phyloP scores from a whole-genome alignment of 768 basidiomycete genomes.

The Strobilomyces confusus region DNA sequence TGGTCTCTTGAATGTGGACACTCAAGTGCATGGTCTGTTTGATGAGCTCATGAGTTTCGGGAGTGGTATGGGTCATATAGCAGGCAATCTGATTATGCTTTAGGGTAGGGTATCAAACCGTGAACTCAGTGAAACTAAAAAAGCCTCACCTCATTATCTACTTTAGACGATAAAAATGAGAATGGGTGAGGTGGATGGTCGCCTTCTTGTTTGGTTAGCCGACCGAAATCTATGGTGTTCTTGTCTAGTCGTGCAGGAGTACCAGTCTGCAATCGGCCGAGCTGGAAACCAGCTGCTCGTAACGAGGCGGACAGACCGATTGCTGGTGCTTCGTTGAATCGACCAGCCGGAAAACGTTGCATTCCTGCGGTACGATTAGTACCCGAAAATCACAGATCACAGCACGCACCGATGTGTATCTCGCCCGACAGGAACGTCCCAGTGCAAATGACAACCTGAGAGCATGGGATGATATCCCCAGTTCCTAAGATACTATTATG shows the following conservation, averaged over 20 bases:
- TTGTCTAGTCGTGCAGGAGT: constrained; percentile 80
- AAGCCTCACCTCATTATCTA: constrained; percentile 66
- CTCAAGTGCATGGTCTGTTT: constrained; percentile 72
- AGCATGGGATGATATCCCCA: constrained; percentile 71
- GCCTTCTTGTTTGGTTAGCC: constrained; percentile 60
- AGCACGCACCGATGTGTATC: constrained; percentile 72
- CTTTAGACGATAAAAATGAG: constrained; percentile 64
- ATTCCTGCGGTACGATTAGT: constrained; percentile 40
- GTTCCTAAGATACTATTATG: constrained; percentile 46
- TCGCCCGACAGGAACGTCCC: constrained; percentile 91
- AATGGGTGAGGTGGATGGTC: constrained; percentile 68
- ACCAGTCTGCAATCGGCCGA: constrained; percentile 81
- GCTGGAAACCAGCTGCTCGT: constrained; percentile 68
- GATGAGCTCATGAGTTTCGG: constrained; percentile 70
- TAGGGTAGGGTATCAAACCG: background rate
- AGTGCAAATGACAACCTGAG: constrained; percentile 83
- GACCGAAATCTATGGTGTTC: constrained; percentile 64
- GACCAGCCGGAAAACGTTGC: constrained; percentile 73
- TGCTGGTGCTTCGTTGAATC: constrained; percentile 68
- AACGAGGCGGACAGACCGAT: constrained; percentile 75
- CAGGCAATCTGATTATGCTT: constrained; percentile 74
- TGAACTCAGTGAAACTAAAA: background rate
- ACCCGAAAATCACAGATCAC: background rate
- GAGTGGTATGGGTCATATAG: constrained; percentile 69
- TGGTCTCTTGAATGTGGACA: constrained; percentile 85